A percentile compares a stretch with the other conserved stretches of the same genome.
Conservation (phyloP, 139 green algal species). For the Coelastrella sp. region DNA sequence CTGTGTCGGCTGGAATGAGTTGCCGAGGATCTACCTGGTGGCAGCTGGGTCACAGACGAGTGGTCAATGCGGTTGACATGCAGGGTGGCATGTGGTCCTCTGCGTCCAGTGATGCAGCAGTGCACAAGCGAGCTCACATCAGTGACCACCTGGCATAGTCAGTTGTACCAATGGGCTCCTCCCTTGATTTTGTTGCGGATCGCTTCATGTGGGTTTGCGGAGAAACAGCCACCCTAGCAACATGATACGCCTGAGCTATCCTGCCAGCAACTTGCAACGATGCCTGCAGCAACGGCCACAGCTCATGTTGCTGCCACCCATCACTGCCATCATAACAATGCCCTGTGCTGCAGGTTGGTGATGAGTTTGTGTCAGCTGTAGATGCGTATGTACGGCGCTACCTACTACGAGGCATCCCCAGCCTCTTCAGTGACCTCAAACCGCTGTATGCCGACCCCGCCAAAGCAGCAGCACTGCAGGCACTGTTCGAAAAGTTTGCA, state of each 20-base stretch:
- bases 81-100: not conserved
- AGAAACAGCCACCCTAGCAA: not conserved
- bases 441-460: slow-evolving; percentile 79
- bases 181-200: too few relatives aligned
- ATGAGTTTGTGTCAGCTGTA: slow-evolving; percentile 75
- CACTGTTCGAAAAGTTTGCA: slow-evolving; percentile 52
- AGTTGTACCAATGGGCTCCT: too few relatives aligned
- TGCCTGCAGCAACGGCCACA: not conserved
- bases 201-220: not conserved
- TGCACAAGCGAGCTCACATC: too few relatives aligned
- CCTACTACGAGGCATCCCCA: slow-evolving; percentile 91
- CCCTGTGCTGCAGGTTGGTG: slow-evolving; percentile 58
- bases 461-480: slow-evolving; percentile 60
- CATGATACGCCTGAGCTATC: not conserved
- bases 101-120: not conserved
- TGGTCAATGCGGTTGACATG: too few relatives aligned
- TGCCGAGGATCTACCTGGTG: too few relatives aligned
- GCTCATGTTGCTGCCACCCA: not conserved
- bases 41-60: too few relatives aligned
- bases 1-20: too few relatives aligned
- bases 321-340: not conserved
- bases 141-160: too few relatives aligned
- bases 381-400: slow-evolving; percentile 81
- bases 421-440: slow-evolving; percentile 93
- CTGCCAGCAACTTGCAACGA: too few relatives aligned